Evolutionary conservation across 2,329 filamentous ascomycete species (phyloP).

Genomic region (Alternaria incomplexa): DNA sequence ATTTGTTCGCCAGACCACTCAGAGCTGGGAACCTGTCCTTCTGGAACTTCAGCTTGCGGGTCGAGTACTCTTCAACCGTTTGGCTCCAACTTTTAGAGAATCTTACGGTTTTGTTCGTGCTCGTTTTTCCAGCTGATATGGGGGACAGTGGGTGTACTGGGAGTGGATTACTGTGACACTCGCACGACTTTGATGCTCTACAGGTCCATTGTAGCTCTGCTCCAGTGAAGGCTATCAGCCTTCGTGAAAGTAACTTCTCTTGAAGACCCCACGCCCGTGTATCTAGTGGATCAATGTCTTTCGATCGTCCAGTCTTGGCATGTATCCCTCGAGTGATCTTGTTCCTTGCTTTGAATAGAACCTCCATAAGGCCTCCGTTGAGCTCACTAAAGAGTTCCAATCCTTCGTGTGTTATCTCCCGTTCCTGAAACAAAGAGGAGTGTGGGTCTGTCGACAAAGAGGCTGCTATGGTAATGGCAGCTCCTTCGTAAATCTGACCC

Average conservation of each 20-base stretch:
- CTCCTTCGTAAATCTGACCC: not conserved
- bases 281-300: not conserved
- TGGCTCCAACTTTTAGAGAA: not conserved
- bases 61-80: not conserved
- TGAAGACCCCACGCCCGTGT: slow-evolving; percentile 1
- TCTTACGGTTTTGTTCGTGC: not conserved
- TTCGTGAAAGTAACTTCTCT: slow-evolving; percentile 4
- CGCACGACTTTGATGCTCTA: not conserved
- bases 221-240: slow-evolving; percentile 3
- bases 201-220: slow-evolving; percentile 7
- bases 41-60: not conserved
- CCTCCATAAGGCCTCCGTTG: not conserved
- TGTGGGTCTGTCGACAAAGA: not conserved
- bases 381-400: not conserved
- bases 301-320: not conserved
- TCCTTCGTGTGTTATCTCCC: not conserved
- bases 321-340: slow-evolving; percentile 1
- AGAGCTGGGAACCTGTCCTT: not conserved
- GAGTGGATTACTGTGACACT: too few species aligned
- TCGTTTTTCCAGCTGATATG: too few species aligned
- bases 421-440: not conserved
- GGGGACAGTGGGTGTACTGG: too few species aligned
- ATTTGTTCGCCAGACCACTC: not conserved
- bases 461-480: slow-evolving; percentile 3
- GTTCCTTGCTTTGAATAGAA: slow-evolving; percentile 4